These are phyloP conservation scores for Neurospora intermedia DNA, from an alignment of 495 filamentous ascomycete genomes.

Conservation along the genomic window DNA sequence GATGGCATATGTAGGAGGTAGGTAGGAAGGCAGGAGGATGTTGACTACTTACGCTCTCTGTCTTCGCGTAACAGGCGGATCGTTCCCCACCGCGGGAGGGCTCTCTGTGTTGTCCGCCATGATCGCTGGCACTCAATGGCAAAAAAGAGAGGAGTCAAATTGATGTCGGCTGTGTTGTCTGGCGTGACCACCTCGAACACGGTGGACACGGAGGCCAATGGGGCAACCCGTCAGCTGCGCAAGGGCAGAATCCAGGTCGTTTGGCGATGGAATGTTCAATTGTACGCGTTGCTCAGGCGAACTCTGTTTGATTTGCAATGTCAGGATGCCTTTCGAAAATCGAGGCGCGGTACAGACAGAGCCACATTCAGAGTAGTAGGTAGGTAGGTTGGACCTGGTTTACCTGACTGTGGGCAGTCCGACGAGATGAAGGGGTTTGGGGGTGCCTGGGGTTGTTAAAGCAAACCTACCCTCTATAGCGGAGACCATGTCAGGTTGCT, in stretches of 20 bases:
- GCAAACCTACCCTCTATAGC: background rate
- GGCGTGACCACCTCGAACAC: background rate
- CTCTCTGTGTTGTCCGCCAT: background rate
- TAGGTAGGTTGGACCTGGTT: background rate
- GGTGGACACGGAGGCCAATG: background rate
- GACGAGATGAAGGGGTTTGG: background rate
- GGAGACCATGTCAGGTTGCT: background rate
- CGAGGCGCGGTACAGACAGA: background rate
- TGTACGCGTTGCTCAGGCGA: background rate
- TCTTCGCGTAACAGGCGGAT: background rate
- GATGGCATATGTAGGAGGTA: background rate
- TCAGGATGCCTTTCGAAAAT: background rate
- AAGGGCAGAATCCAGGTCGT: background rate
- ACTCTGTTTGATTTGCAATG: background rate
- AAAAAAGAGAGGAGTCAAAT: background rate
- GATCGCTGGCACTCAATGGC: background rate
- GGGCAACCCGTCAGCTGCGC: background rate
- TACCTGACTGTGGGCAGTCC: too few relatives aligned
- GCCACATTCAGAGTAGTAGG: background rate
- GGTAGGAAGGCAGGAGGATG: background rate
- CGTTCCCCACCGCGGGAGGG: background rate
- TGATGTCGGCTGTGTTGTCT: background rate
- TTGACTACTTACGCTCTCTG: conserved; percentile 13
- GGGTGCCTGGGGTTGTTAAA: background rate
- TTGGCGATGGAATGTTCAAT: background rate